These are phyloP conservation scores for Rhodomyrtus tomentosa DNA, from an alignment of 345 rosid species.

Conservation along the genomic window DNA sequence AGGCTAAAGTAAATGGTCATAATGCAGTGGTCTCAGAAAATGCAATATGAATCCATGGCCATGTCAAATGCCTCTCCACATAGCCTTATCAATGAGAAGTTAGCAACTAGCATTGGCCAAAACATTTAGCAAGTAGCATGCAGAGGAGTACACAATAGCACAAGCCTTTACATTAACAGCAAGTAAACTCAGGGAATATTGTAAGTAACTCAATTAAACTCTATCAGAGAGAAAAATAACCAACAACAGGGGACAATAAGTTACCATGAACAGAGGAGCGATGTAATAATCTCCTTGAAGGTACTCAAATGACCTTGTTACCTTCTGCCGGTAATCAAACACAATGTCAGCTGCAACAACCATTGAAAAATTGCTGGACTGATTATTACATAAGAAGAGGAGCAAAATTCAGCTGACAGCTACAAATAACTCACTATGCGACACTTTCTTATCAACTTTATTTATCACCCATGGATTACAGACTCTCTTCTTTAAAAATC, in stretches of 20 bases:
- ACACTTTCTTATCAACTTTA: background rate
- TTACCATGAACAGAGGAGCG: conserved; percentile 74
- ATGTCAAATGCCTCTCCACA: background rate
- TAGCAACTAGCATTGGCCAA: background rate
- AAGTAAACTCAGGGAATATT: background rate
- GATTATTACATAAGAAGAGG: background rate
- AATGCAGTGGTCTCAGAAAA: background rate
- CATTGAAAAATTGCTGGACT: background rate
- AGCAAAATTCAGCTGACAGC: background rate
- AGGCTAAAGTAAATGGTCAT: background rate
- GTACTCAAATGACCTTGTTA: conserved; percentile 81
- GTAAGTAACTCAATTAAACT: background rate
- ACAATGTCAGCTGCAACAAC: conserved; percentile 46
- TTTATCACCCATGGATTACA: background rate
- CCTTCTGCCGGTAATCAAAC: conserved; percentile 92
- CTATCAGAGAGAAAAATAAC: background rate
- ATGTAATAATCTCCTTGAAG: conserved; percentile 91
- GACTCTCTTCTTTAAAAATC: background rate
- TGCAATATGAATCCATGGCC: background rate
- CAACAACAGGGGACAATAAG: background rate
- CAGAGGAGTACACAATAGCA: background rate
- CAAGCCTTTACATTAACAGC: background rate
- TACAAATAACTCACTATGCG: background rate
- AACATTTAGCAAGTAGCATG: background rate
- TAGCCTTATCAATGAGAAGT: background rate